phyloP scores from a whole-genome alignment of 2,329 filamentous ascomycete species.

The Bipolaris sorokiniana region DNA sequence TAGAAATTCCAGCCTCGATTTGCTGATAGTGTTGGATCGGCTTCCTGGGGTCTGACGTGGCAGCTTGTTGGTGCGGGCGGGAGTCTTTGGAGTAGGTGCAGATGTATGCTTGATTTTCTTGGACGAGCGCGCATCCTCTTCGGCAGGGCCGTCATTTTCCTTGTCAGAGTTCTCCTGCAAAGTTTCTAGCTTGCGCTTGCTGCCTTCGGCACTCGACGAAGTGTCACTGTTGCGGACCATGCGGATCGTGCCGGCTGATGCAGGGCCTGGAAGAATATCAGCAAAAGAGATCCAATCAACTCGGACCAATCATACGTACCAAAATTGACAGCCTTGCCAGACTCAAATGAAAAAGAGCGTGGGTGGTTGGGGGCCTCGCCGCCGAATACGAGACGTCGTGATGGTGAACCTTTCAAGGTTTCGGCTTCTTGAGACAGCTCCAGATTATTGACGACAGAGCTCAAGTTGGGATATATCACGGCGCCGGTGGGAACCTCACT shows the following conservation, averaged over 20 bases:
- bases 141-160: constrained; percentile 49
- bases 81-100: constrained; percentile 37
- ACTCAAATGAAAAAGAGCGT: constrained; percentile 57
- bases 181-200: constrained; percentile 55
- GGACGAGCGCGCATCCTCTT: constrained; percentile 38
- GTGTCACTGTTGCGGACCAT: constrained; percentile 55
- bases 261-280: constrained; percentile 33
- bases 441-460: constrained; percentile 47
- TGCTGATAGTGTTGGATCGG: constrained; percentile 43
- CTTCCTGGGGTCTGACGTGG: constrained; percentile 39
- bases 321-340: constrained; percentile 54
- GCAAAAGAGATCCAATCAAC: background rate
- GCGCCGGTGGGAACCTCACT: constrained; percentile 44
- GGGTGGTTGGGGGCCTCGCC: constrained; percentile 38
- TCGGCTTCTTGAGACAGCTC: constrained; percentile 39
- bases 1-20: constrained; percentile 47
- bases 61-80: constrained; percentile 38
- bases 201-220: constrained; percentile 38
- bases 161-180: constrained; percentile 50
- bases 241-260: constrained; percentile 48
- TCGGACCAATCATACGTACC: constrained; percentile 12
- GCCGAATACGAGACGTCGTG: constrained; percentile 46
- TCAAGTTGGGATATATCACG: constrained; percentile 40
- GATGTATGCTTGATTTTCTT: constrained; percentile 43
- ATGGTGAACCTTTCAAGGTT: constrained; percentile 34